Percentiles rank a stretch among this genome's conserved stretches.
phyloP scores from a whole-genome alignment of 1,284 basidiomycete genomes.

The Heterobasidion parviporum region DNA sequence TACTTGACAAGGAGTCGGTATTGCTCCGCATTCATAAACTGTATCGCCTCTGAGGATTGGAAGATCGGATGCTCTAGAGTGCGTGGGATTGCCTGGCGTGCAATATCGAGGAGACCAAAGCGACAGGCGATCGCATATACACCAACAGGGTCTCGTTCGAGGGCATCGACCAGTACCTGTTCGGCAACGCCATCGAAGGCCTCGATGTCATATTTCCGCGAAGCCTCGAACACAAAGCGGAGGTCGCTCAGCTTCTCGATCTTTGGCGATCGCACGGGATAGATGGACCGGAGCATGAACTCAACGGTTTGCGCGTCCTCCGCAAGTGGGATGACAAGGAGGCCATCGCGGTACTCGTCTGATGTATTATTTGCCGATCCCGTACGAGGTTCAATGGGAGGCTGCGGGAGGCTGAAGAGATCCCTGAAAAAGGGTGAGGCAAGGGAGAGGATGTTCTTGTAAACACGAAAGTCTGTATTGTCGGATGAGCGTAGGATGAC shows the following conservation, averaged over 20 bases:
- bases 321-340: slow-evolving; percentile 3
- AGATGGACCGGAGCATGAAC: slow-evolving; percentile 7
- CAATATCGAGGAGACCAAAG: background rate
- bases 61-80: background rate
- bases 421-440: slow-evolving; percentile 27
- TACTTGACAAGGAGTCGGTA: background rate
- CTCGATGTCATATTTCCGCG: slow-evolving; percentile 8
- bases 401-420: slow-evolving; percentile 19
- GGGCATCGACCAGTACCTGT: background rate
- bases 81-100: background rate
- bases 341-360: background rate
- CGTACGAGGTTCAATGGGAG: background rate
- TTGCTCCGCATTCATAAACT: background rate
- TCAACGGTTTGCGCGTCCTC: slow-evolving; percentile 5
- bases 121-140: slow-evolving; percentile 1
- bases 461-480: slow-evolving; percentile 24
- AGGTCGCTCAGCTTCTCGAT: background rate
- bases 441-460: slow-evolving; percentile 22
- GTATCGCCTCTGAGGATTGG: background rate
- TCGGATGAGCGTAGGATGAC: slow-evolving; percentile 27
- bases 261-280: slow-evolving; percentile 3
- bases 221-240: background rate
- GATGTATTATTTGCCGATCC: background rate
- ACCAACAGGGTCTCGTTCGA: background rate
- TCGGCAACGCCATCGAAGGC: background rate